Evolutionary conservation across 495 filamentous ascomycete genomes (phyloP).

Genomic region (Lasiosphaeria ovina): DNA sequence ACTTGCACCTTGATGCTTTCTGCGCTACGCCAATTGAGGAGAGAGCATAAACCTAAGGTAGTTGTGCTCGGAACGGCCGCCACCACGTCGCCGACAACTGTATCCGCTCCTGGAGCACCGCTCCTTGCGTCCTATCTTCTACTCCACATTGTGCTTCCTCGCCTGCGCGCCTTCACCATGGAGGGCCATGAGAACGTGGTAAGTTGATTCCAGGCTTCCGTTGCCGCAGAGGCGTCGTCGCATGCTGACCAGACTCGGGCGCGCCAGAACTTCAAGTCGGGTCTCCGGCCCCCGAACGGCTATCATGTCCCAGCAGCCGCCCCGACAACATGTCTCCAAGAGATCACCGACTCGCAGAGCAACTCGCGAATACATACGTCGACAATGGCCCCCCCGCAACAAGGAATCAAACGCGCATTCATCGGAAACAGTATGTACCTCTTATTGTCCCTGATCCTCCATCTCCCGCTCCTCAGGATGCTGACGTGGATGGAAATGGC

Average conservation of each 20-base stretch:
- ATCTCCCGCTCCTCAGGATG: not conserved
- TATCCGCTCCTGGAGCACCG: constrained; percentile 28
- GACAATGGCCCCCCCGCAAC: constrained; percentile 44
- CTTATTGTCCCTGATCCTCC: constrained; percentile 6
- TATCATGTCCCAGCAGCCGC: constrained; percentile 13
- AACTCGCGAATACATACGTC: constrained; percentile 63
- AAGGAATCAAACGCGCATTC: constrained; percentile 38
- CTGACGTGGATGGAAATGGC: constrained; percentile 20
- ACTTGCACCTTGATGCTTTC: constrained; percentile 14
- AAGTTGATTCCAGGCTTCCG: constrained; percentile 12
- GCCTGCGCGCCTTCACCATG: constrained; percentile 38
- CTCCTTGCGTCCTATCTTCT: constrained; percentile 35
- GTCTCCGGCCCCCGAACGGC: constrained; percentile 20
- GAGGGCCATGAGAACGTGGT: constrained; percentile 43
- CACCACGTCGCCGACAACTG: constrained; percentile 29
- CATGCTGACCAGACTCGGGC: constrained; percentile 6
- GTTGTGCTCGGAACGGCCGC: constrained; percentile 18
- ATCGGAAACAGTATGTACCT: constrained; percentile 30
- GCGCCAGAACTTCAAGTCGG: constrained; percentile 10
- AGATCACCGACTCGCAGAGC: constrained; percentile 58
- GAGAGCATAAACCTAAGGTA: constrained; percentile 22
- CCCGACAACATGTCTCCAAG: constrained; percentile 28
- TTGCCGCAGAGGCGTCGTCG: not conserved
- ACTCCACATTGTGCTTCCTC: constrained; percentile 28
- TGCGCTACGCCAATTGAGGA: constrained; percentile 32